phyloP scores from a whole-genome alignment of 176 grass and related monocot genomes.

The Calamus simplicifolius region DNA sequence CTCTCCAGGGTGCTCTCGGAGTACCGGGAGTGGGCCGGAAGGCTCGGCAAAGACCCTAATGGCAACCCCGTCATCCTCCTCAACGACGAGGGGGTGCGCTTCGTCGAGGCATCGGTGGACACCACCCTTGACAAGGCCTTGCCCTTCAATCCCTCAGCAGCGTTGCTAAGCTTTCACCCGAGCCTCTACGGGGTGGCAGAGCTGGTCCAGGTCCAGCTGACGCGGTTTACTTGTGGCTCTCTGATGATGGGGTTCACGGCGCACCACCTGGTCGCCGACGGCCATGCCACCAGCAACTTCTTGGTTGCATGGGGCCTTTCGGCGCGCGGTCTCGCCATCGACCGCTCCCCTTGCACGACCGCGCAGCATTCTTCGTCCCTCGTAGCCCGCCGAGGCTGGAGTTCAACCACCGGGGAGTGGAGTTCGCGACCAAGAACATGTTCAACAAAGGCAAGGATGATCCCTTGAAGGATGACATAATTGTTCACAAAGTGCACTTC shows the following conservation, averaged over 20 bases:
- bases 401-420: conserved; percentile 30
- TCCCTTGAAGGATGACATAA: conserved; percentile 10
- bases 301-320: too few species aligned
- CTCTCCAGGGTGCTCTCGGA: conserved; percentile 29
- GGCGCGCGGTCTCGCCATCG: too few species aligned
- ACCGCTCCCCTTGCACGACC: too few species aligned
- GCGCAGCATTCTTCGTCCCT: conserved; percentile 24
- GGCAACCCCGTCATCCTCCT: conserved; percentile 33
- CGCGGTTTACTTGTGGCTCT: too few species aligned
- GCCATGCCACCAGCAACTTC: too few species aligned
- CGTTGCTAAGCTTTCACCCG: conserved; percentile 38
- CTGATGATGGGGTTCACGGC: too few species aligned
- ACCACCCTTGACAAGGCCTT: conserved; percentile 19
- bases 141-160: conserved; percentile 36
- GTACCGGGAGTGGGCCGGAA: conserved; percentile 51
- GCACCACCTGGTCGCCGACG: too few species aligned
- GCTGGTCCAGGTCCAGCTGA: too few species aligned
- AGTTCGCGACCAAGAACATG: conserved; percentile 14
- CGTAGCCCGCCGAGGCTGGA: conserved; percentile 26
- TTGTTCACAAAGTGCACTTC: conserved; percentile 51
- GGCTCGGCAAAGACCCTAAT: conserved; percentile 20
- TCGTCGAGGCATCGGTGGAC: conserved; percentile 51
- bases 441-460: background rate
- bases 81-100: conserved; percentile 33
- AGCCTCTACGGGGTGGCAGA: conserved; percentile 24